Percentiles rank a stretch among this genome's conserved stretches.
Evolutionary conservation across 2,329 filamentous ascomycete genomes (phyloP).

Genomic region (Diaporthe eres): DNA sequence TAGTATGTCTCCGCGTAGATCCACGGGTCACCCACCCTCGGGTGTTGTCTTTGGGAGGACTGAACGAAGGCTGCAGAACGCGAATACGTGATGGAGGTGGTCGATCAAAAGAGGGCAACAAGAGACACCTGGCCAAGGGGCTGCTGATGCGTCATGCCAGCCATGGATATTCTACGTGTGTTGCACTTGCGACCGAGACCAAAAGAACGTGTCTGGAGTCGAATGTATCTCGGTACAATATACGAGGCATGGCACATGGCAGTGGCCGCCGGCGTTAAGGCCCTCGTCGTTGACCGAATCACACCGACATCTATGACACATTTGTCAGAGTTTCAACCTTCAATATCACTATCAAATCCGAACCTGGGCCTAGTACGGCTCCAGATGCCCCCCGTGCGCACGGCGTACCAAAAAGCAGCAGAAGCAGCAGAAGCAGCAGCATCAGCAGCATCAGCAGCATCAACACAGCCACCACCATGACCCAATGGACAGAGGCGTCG

Average conservation of each 20-base stretch:
- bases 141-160: neutral
- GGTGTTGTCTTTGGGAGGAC: neutral
- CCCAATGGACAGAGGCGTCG: neutral
- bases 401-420: neutral
- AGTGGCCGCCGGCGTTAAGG: neutral
- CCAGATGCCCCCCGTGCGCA: neutral
- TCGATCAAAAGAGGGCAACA: neutral
- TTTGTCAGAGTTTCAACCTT: constrained; percentile 17
- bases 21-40: neutral
- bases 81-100: no score
- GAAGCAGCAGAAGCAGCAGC: neutral
- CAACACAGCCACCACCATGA: neutral
- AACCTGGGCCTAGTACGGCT: neutral
- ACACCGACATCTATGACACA: neutral
- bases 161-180: neutral
- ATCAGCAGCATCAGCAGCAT: neutral
- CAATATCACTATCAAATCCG: constrained; percentile 4
- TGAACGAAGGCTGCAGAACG: neutral
- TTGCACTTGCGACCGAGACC: neutral
- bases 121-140: neutral
- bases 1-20: neutral
- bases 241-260: no score
- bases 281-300: neutral
- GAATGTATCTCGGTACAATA: neutral
- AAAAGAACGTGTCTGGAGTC: neutral